Evolutionary conservation across 192 early-diverging fungal genomes (phyloP).

Genomic region (Coemansia sp.): DNA sequence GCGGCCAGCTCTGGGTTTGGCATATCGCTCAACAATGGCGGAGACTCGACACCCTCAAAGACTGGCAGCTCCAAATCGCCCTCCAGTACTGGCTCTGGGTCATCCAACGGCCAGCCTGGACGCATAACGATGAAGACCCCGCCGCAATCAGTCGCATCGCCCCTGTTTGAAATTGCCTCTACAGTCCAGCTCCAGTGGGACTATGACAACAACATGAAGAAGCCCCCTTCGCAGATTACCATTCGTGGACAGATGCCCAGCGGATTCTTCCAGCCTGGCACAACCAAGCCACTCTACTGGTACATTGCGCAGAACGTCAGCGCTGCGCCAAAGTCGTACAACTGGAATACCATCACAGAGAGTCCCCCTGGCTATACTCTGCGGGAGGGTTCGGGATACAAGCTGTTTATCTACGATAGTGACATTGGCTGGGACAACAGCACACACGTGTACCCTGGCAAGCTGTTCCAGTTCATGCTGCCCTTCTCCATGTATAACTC

Average conservation of each 20-base stretch:
- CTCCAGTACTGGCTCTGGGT: constrained; percentile 35
- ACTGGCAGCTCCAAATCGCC: constrained; percentile 35
- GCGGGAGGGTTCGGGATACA: constrained; percentile 50
- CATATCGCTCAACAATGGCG: constrained; percentile 31
- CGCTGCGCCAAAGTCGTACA: constrained; percentile 38
- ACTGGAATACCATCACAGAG: constrained; percentile 53
- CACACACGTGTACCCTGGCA: constrained; percentile 48
- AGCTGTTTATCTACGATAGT: constrained; percentile 53
- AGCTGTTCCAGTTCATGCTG: constrained; percentile 57
- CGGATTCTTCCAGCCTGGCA: constrained; percentile 48
- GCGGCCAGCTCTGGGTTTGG: constrained; percentile 27
- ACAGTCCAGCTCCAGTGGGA: constrained; percentile 53
- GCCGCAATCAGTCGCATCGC: constrained; percentile 46
- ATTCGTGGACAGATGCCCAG: constrained; percentile 54
- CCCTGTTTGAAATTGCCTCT: constrained; percentile 50
- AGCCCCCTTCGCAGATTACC: constrained; percentile 41
- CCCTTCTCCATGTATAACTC: constrained; percentile 59
- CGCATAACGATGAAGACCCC: constrained; percentile 56
- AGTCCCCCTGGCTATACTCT: constrained; percentile 56
- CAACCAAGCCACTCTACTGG: constrained; percentile 56
- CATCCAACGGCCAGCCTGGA: constrained; percentile 56
- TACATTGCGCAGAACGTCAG: constrained; percentile 55
- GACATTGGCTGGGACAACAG: constrained; percentile 57
- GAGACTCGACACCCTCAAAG: constrained; percentile 37
- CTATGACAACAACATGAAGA: constrained; percentile 57